Percentiles rank a stretch among this genome's conserved stretches.
Evolutionary conservation across 495 filamentous ascomycete genomes (phyloP).

Genomic region (Thermochaetoides thermophila): DNA sequence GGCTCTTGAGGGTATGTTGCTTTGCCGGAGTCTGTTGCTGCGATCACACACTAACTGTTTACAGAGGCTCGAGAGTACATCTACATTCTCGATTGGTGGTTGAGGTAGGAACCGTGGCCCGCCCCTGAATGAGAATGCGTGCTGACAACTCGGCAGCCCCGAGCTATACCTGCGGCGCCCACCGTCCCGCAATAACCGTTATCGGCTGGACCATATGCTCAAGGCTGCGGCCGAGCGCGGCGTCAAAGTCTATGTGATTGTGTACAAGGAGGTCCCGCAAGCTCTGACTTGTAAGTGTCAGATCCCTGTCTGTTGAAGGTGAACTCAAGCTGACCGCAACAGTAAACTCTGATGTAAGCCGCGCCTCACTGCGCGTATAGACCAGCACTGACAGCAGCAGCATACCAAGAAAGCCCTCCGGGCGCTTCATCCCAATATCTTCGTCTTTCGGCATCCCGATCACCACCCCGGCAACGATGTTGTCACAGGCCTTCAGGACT

Average conservation of each 20-base stretch:
- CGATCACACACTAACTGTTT: constrained; percentile 10
- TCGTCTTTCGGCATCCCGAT: constrained; percentile 85
- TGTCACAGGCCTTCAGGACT: constrained; percentile 20
- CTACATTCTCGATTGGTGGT: constrained; percentile 94
- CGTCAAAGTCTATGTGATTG: constrained; percentile 76
- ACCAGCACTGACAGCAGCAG: constrained; percentile 8
- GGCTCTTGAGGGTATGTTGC: constrained; percentile 49
- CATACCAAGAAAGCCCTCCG: constrained; percentile 82
- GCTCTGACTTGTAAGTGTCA: constrained; percentile 63
- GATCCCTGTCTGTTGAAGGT: constrained; percentile 1
- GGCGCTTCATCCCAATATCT: constrained; percentile 68
- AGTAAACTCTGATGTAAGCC: constrained; percentile 48
- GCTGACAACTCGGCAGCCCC: constrained; percentile 27
- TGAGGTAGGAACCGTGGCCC: constrained; percentile 28
- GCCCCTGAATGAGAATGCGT: too few relatives aligned
- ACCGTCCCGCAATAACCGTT: constrained; percentile 65
- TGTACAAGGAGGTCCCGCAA: constrained; percentile 89
- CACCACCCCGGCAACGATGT: constrained; percentile 55
- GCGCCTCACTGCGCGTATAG: not conserved
- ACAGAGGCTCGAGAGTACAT: constrained; percentile 62
- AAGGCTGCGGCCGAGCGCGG: constrained; percentile 75
- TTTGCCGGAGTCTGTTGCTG: not conserved
- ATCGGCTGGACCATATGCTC: constrained; percentile 82
- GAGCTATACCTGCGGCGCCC: constrained; percentile 84
- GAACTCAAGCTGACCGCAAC: constrained; percentile 2